phyloP scores from a whole-genome alignment of 1,284 basidiomycete genomes.

The Malassezia vespertilionis region DNA sequence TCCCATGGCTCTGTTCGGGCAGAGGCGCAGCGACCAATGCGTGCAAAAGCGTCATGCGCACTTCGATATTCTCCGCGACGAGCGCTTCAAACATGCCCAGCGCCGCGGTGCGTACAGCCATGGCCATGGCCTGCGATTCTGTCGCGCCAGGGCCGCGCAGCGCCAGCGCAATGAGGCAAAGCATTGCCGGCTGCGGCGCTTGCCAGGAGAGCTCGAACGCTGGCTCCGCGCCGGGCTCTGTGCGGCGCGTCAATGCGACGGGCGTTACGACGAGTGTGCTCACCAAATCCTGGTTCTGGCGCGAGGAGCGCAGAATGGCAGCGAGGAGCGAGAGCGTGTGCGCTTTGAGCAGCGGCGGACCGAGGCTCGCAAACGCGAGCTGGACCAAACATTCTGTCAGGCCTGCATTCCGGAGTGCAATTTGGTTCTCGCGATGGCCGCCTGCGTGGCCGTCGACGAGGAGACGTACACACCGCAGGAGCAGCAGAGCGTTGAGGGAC shows the following conservation, averaged over 20 bases:
- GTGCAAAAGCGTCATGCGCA: constrained; percentile 51
- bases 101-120: constrained; percentile 30
- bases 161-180: constrained; percentile 12
- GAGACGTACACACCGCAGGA: constrained; percentile 65
- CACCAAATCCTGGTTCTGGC: constrained; percentile 52
- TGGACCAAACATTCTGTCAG: constrained; percentile 76
- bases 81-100: constrained; percentile 35
- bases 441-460: constrained; percentile 50
- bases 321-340: constrained; percentile 61
- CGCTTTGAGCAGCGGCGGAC: constrained; percentile 67
- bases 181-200: constrained; percentile 15
- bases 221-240: constrained; percentile 1
- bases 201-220: constrained; percentile 15
- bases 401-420: constrained; percentile 53
- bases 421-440: constrained; percentile 52
- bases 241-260: constrained; percentile 16
- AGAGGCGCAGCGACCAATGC: constrained; percentile 49
- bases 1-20: constrained; percentile 14
- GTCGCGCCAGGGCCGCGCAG: constrained; percentile 10
- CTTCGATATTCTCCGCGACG: constrained; percentile 48
- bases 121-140: not conserved
- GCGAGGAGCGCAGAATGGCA: constrained; percentile 28
- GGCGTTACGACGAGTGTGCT: constrained; percentile 29
- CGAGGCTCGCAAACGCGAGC: constrained; percentile 78
- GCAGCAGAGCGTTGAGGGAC: constrained; percentile 62